Evolutionary conservation across 2,329 filamentous ascomycete genomes (phyloP).

Genomic region (Davidsoniella eucalypti): DNA sequence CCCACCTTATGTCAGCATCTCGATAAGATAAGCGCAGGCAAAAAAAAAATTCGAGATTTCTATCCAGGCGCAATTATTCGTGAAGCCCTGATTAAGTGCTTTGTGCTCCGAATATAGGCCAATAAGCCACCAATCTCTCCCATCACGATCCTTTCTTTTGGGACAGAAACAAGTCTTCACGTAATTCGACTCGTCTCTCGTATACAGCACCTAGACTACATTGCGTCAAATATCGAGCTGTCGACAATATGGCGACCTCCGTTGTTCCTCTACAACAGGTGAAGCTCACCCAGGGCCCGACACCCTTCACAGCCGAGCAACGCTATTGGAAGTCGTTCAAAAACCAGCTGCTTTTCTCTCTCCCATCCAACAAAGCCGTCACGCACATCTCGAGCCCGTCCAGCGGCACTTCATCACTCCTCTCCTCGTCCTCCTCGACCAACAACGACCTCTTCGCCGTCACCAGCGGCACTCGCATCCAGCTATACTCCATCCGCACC

Average conservation of each 20-base stretch:
- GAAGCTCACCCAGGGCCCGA: slow-evolving; percentile 69
- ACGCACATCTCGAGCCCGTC: slow-evolving; percentile 62
- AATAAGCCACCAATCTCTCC: background rate
- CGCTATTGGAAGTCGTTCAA: slow-evolving; percentile 93
- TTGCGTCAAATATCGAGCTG: background rate
- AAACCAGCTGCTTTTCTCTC: slow-evolving; percentile 76
- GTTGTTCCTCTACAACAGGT: slow-evolving; percentile 65
- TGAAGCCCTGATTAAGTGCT: background rate
- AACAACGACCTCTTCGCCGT: slow-evolving; percentile 68
- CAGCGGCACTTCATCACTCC: slow-evolving; percentile 22
- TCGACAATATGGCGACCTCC: slow-evolving; percentile 59
- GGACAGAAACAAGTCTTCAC: background rate
- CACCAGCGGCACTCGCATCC: slow-evolving; percentile 83
- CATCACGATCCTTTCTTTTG: background rate
- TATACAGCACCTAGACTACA: background rate
- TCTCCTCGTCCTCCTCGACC: slow-evolving; percentile 25
- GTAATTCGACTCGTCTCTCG: background rate
- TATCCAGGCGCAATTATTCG: background rate
- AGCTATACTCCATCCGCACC: slow-evolving; percentile 84
- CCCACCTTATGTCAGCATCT: slow-evolving; percentile 4
- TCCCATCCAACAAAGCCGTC: slow-evolving; percentile 75
- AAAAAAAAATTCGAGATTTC: slow-evolving; percentile 2
- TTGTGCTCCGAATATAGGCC: background rate
- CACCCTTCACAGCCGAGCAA: slow-evolving; percentile 77
- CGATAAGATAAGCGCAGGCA: slow-evolving; percentile 8